Percentiles rank a stretch among this genome's conserved stretches.
Conservation (phyloP, 202 grass and related monocot species). For the Zoysia matrella region DNA sequence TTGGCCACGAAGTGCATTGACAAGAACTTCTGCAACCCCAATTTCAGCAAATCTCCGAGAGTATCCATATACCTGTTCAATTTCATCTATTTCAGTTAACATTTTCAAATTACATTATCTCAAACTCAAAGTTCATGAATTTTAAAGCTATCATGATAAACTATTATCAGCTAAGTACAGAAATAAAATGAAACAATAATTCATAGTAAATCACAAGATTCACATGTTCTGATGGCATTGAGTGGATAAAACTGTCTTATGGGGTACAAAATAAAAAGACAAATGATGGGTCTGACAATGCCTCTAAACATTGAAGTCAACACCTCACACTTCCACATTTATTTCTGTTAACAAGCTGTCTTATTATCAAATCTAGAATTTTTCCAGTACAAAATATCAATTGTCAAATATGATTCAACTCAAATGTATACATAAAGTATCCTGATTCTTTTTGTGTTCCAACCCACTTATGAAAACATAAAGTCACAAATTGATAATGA, state of each 20-base stretch:
- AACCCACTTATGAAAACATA: neutral
- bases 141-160: constrained; percentile 1
- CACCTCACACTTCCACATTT: neutral
- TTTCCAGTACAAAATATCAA: neutral
- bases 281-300: neutral
- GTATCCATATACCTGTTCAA: constrained; percentile 91
- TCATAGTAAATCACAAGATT: constrained; percentile 1
- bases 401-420: constrained; percentile 20
- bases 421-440: neutral
- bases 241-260: constrained; percentile 23
- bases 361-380: neutral
- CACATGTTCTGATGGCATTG: constrained; percentile 5
- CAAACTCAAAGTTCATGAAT: neutral
- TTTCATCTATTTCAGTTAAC: constrained; percentile 25
- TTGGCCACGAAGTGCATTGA: constrained; percentile 64
- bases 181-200: constrained; percentile 1
- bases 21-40: constrained; percentile 82
- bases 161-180: neutral
- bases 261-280: neutral
- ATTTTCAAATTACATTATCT: constrained; percentile 14
- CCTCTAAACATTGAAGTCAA: constrained; percentile 2
- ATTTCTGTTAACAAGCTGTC: constrained; percentile 4
- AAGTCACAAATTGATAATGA: neutral
- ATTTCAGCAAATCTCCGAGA: constrained; percentile 88
- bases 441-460: neutral